phyloP scores from a whole-genome alignment of 371 early-diverging fungal species.

The Mortierella sp. region DNA sequence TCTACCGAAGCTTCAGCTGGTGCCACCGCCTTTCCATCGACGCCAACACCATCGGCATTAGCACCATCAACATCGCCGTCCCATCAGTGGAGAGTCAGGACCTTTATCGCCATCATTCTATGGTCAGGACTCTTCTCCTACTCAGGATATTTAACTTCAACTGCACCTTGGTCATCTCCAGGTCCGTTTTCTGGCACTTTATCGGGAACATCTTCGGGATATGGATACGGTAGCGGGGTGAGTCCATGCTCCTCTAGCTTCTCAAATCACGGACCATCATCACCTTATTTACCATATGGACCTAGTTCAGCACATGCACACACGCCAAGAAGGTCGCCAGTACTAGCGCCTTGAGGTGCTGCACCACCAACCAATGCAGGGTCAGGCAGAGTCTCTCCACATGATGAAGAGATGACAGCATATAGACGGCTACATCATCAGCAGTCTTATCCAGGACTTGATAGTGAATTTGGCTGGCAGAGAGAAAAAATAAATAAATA shows the following conservation, averaged over 20 bases:
- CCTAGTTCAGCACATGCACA: conserved; percentile 21
- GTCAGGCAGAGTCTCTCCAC: neutral
- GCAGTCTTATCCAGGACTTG: too few relatives aligned
- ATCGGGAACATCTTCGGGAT: conserved; percentile 21
- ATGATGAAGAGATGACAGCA: neutral
- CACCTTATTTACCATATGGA: conserved; percentile 27
- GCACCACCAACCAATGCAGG: neutral
- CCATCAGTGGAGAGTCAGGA: conserved; percentile 9
- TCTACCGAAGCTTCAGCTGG: conserved; percentile 31
- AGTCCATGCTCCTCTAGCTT: conserved; percentile 33
- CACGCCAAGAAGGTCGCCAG: conserved; percentile 8
- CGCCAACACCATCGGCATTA: conserved; percentile 8
- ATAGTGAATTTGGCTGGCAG: too few relatives aligned
- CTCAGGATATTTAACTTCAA: conserved; percentile 26
- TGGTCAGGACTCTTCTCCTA: conserved; percentile 31
- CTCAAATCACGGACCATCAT: conserved; percentile 24
- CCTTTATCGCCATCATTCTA: conserved; percentile 23
- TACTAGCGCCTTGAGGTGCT: conserved; percentile 12
- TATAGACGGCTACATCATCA: neutral
- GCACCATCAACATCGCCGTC: conserved; percentile 12
- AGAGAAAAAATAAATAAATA: too few relatives aligned
- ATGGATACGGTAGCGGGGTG: conserved; percentile 8
- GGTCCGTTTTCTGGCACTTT: conserved; percentile 24
- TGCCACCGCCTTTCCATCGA: conserved; percentile 36
- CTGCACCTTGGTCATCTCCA: conserved; percentile 35